Conservation (phyloP, 2,329 filamentous ascomycete species). For the Orbilia brochopaga region DNA sequence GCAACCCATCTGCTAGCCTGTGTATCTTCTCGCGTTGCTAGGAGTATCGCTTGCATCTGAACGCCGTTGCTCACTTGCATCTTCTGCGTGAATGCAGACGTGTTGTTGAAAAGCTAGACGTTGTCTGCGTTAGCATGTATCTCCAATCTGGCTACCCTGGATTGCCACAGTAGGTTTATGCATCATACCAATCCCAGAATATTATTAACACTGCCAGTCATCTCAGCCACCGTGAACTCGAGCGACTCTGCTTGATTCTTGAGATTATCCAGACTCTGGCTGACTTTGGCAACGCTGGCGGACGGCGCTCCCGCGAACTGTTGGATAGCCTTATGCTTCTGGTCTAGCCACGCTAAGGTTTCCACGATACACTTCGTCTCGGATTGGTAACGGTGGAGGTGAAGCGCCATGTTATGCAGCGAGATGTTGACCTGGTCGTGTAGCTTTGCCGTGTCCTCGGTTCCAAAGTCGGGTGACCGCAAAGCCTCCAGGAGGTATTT, state of each 20-base stretch:
- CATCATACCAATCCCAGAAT: background rate
- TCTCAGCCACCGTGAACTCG: background rate
- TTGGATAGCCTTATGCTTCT: background rate
- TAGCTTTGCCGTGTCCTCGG: background rate
- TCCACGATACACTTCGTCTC: conserved; percentile 3
- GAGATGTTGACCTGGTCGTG: conserved; percentile 2
- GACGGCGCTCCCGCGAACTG: background rate
- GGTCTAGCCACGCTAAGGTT: background rate
- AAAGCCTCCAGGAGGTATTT: background rate
- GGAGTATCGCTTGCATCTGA: conserved; percentile 2
- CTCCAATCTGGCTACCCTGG: too few species aligned
- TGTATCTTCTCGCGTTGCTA: conserved; percentile 7
- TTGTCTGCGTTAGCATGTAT: background rate
- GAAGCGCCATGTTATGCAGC: background rate
- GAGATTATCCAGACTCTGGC: background rate
- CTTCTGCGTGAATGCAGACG: background rate
- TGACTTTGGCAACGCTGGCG: background rate
- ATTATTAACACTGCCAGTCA: background rate
- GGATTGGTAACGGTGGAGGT: conserved; percentile 7
- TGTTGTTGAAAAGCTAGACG: background rate
- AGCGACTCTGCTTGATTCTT: background rate
- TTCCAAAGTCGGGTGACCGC: background rate
- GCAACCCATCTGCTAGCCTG: background rate
- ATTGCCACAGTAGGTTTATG: background rate
- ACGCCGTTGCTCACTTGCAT: background rate